phyloP scores from a whole-genome alignment of 345 rosid genomes.

The Gossypium australe region DNA sequence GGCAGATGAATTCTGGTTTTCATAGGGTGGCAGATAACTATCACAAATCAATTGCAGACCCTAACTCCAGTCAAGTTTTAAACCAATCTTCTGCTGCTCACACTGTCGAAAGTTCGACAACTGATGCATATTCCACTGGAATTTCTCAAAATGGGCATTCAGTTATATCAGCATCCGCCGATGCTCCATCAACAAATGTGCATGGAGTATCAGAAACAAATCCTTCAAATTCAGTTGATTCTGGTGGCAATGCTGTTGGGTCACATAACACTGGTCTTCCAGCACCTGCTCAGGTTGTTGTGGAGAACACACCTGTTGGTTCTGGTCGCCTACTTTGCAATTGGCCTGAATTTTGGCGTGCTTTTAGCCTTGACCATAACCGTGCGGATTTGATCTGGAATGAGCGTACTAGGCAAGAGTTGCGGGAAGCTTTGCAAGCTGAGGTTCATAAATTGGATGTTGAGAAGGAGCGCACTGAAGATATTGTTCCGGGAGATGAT shows the following conservation, averaged over 20 bases:
- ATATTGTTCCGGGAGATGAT: constrained; percentile 80
- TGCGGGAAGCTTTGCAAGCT: constrained; percentile 92
- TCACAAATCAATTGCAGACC: constrained; percentile 43
- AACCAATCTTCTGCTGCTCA: constrained; percentile 30
- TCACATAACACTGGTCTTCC: constrained; percentile 58
- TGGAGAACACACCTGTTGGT: constrained; percentile 88
- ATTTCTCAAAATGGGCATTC: constrained; percentile 47
- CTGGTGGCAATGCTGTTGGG: constrained; percentile 41
- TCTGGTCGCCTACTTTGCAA: constrained; percentile 87
- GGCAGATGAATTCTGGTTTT: constrained; percentile 38
- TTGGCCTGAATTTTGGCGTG: constrained; percentile 99
- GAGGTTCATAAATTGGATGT: constrained; percentile 96
- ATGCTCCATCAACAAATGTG: constrained; percentile 31
- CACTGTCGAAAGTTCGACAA: constrained; percentile 41
- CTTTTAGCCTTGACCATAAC: constrained; percentile 95
- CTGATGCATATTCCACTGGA: constrained; percentile 38
- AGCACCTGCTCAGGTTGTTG: constrained; percentile 97
- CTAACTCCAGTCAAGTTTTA: constrained; percentile 41
- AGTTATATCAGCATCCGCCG: constrained; percentile 29
- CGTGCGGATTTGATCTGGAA: constrained; percentile 99
- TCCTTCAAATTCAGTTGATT: constrained; percentile 38
- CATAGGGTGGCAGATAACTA: constrained; percentile 42
- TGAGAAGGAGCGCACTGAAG: constrained; percentile 96
- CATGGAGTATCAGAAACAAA: constrained; percentile 45
- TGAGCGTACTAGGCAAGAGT: constrained; percentile 95